Evolutionary conservation across 768 basidiomycete species (phyloP).

Genomic region (Boletus vinaceobasis): DNA sequence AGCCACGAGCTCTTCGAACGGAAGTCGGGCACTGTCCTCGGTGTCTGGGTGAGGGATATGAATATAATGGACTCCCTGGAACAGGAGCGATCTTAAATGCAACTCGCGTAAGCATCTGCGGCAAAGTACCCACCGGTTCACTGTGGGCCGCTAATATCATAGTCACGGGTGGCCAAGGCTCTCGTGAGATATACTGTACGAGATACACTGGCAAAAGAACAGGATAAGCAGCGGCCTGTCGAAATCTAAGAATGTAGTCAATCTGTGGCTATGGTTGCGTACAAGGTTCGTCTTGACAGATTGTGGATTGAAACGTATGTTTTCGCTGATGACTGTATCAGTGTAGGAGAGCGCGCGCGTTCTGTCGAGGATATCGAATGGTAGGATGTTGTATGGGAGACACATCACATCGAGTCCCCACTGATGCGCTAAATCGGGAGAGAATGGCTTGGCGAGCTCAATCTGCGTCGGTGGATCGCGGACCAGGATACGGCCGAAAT

Average conservation of each 20-base stretch:
- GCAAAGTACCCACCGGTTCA: constrained; percentile 20
- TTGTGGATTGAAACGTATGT: constrained; percentile 40
- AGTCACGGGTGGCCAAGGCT: constrained; percentile 29
- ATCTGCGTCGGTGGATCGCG: constrained; percentile 25
- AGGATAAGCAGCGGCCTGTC: constrained; percentile 57
- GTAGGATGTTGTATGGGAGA: constrained; percentile 54
- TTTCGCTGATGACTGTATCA: constrained; percentile 36
- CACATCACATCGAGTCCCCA: constrained; percentile 50
- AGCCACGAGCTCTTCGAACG: constrained; percentile 22
- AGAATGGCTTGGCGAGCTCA: constrained; percentile 43
- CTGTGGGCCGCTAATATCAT: constrained; percentile 27
- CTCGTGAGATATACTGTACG: constrained; percentile 41
- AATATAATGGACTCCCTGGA: constrained; percentile 26
- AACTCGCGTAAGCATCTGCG: background rate
- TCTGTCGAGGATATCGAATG: constrained; percentile 46
- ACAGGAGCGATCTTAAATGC: background rate
- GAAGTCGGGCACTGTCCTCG: constrained; percentile 14
- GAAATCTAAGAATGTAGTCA: constrained; percentile 8
- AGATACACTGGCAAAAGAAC: constrained; percentile 65
- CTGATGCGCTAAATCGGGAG: constrained; percentile 44
- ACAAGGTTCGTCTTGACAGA: constrained; percentile 48
- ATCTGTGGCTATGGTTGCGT: constrained; percentile 13
- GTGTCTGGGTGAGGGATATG: constrained; percentile 24
- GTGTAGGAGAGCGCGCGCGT: constrained; percentile 33
- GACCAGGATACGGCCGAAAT: constrained; percentile 43